Conservation (phyloP, 2,329 filamentous ascomycete genomes). For the Ophiostoma quercus region DNA sequence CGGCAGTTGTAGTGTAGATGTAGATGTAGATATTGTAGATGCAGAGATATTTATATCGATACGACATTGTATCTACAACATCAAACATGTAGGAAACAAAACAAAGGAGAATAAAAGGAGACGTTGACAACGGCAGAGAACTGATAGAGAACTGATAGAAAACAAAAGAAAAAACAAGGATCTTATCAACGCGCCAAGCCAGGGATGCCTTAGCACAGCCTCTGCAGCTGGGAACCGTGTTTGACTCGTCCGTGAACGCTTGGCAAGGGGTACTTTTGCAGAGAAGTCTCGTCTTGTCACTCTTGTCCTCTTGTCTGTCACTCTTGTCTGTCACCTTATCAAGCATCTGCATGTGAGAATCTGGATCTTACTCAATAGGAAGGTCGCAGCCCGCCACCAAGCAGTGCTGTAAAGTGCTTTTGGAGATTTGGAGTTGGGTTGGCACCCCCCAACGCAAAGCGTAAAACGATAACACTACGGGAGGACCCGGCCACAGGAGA, state of each 20-base stretch:
- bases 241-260: not conserved
- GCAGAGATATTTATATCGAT: not conserved
- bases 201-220: not conserved
- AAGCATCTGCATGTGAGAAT: not conserved
- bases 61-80: not conserved
- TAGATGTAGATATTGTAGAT: not conserved
- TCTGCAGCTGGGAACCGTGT: no score
- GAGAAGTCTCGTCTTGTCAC: not conserved
- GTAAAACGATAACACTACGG: not conserved
- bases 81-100: not conserved
- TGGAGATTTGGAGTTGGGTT: no score
- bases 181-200: not conserved
- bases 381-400: not conserved
- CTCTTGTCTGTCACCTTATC: no score
- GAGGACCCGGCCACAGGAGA: not conserved
- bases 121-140: no score
- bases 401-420: no score
- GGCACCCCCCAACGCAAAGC: no score
- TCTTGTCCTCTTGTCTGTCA: not conserved
- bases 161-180: not conserved
- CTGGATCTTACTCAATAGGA: not conserved
- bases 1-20: not conserved
- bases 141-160: no score
- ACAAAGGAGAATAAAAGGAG: no score
- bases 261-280: not conserved